Evolutionary conservation across 495 filamentous ascomycete species (phyloP).

Genomic region (Aspergillus taichungensis): DNA sequence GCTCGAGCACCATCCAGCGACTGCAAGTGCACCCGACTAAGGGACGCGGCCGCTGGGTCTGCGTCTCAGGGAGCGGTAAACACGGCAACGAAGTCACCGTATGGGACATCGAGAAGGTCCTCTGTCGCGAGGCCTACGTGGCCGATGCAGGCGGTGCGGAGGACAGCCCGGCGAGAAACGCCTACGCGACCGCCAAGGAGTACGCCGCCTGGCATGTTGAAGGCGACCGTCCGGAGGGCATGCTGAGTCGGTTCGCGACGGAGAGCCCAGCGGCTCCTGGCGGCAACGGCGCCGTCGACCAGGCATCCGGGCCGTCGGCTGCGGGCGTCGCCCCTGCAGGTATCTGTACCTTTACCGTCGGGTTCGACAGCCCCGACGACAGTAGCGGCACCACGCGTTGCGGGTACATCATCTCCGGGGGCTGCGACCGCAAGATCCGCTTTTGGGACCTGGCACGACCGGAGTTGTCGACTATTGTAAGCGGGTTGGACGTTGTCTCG

Average conservation of each 20-base stretch:
- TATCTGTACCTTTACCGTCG: conserved; percentile 43
- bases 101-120: conserved; percentile 89
- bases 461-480: conserved; percentile 68
- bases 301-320: conserved; percentile 20
- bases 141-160: conserved; percentile 28
- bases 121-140: conserved; percentile 84
- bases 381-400: conserved; percentile 33
- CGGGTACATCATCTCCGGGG: conserved; percentile 75
- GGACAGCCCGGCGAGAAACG: not conserved
- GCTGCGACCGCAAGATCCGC: conserved; percentile 81
- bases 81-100: conserved; percentile 81
- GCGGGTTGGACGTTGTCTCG: conserved; percentile 66
- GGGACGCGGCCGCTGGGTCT: conserved; percentile 69
- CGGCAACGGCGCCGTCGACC: conserved; percentile 43
- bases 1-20: conserved; percentile 71
- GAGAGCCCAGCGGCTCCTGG: conserved; percentile 25
- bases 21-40: conserved; percentile 69
- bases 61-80: conserved; percentile 79
- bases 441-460: conserved; percentile 81
- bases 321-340: conserved; percentile 16
- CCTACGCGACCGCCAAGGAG: conserved; percentile 46
- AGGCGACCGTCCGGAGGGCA: conserved; percentile 77
- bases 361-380: conserved; percentile 40
- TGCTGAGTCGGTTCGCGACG: conserved; percentile 81
- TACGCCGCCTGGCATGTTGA: conserved; percentile 89